Base-by-base conservation (phyloP, 441 rosid species). In the Raphanus hybrid region DNA sequence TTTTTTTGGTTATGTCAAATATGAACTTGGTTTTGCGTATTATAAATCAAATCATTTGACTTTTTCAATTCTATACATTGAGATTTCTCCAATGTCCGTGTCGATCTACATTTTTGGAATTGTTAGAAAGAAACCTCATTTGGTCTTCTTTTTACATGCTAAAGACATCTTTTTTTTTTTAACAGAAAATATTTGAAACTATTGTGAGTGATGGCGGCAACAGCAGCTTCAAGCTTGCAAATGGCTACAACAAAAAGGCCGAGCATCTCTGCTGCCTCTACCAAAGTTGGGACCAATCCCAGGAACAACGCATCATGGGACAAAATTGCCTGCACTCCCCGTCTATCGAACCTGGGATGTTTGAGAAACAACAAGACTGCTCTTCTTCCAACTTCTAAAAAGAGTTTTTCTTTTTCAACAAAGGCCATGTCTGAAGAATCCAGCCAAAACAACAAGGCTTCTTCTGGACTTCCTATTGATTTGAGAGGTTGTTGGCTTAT, bases 401-500 rank as follows among this genome's bases (percentile, higher is more conserved):
- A 80, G 75, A 54, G 74, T 57, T 74, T 74, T 70, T 86, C 78
- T 59, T 67, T 78, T 78, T 75, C 81, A 18, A 85, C 89, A 55
- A 88, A 77, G 85, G 96, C 96, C 2, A 83, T 83, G 90, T 70
- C 92, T 73, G 92, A 80, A 69, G 92, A 80, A 69, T 85, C 90
- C 66, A 82, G 76, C 73, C 86, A 89, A 35, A 57, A 11, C 61
- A 83, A 81, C 61, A 83, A 81, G 75, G 82, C 20, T 54, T 54
- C 86, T 50, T 64, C 74, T 37, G 92, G 96, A 45, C 86, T 94
- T 87, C 86, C 94, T 2, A 89, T 94, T 82, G 92, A 91, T 85
- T 83, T 94, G 86, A 88, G 77, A 90, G 97, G 97, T 92, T 45
- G 8, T 5, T 58, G 1, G 23, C 6, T 15, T 73, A 48, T 41